These are phyloP conservation scores for Ganoderma meredithae DNA, from an alignment of 1,284 basidiomycete species.

Conservation along the genomic window DNA sequence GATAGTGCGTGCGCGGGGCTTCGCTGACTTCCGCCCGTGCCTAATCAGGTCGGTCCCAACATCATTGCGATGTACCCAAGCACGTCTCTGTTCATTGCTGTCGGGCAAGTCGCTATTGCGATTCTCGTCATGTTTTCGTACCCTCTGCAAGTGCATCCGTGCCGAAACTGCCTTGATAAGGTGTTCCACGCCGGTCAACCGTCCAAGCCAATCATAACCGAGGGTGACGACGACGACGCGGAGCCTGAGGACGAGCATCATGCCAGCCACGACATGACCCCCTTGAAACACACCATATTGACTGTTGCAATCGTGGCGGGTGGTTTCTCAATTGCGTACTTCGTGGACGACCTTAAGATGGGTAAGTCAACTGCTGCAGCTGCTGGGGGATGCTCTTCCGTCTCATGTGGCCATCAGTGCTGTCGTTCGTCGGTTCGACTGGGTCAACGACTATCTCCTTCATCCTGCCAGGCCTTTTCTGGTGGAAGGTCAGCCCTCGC, in stretches of 20 bases:
- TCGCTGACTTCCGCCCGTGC: background rate
- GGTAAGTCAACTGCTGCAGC: conserved; percentile 56
- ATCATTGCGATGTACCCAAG: conserved; percentile 96
- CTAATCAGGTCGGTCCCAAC: conserved; percentile 83
- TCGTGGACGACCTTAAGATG: conserved; percentile 84
- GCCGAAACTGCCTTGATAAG: conserved; percentile 92
- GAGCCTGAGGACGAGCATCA: conserved; percentile 63
- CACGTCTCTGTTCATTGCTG: conserved; percentile 91
- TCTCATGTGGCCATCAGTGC: conserved; percentile 56
- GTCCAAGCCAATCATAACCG: conserved; percentile 28
- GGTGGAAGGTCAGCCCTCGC: conserved; percentile 69
- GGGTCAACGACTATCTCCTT: conserved; percentile 98
- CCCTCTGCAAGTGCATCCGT: conserved; percentile 93
- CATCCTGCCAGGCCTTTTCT: conserved; percentile 91
- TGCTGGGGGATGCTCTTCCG: background rate
- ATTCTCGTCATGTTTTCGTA: conserved; percentile 92
- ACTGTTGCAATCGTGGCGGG: conserved; percentile 76
- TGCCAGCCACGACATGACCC: conserved; percentile 69
- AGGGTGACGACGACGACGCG: conserved; percentile 49
- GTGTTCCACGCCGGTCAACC: conserved; percentile 65
- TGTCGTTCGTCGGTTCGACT: conserved; percentile 96
- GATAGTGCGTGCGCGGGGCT: background rate
- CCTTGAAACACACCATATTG: conserved; percentile 76
- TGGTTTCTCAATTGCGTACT: conserved; percentile 83
- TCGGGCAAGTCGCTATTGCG: conserved; percentile 94